Conservation (phyloP, 176 grass and related monocot genomes). For the Phragmites australis region DNA sequence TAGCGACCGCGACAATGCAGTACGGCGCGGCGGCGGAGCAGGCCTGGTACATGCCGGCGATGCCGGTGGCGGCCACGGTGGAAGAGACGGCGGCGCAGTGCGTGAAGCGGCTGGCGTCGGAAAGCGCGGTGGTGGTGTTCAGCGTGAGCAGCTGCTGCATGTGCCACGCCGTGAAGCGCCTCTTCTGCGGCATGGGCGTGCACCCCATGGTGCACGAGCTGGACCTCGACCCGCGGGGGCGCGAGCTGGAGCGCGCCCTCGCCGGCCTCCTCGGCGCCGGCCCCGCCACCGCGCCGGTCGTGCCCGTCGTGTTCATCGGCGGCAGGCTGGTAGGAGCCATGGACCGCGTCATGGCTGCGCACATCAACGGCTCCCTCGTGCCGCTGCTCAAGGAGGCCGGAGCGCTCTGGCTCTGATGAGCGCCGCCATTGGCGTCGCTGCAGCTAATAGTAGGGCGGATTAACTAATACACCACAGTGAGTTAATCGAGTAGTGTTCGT, state of each 20-base stretch:
- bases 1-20: conserved; percentile 57
- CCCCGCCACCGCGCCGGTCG: conserved; percentile 27
- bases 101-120: conserved; percentile 83
- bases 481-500: conserved; percentile 25
- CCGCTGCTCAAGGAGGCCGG: conserved; percentile 94
- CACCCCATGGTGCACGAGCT: conserved; percentile 89
- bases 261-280: conserved; percentile 54
- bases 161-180: conserved; percentile 99
- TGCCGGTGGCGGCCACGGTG: conserved; percentile 15
- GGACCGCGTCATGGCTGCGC: conserved; percentile 94
- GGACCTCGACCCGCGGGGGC: conserved; percentile 73
- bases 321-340: conserved; percentile 91
- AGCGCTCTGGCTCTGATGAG: conserved; percentile 82
- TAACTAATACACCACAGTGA: conserved; percentile 45
- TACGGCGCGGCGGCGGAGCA: conserved; percentile 76
- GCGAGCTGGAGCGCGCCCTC: conserved; percentile 81
- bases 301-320: conserved; percentile 87
- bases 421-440: too few species aligned
- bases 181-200: conserved; percentile 98
- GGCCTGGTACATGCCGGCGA: conserved; percentile 63
- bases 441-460: conserved; percentile 25
- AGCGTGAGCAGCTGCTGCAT: conserved; percentile 99
- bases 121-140: conserved; percentile 97
- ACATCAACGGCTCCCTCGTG: conserved; percentile 93
- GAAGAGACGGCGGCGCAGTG: conserved; percentile 64